phyloP scores from a whole-genome alignment of 2,329 filamentous ascomycete species.

The Aspergillus viridinutans region DNA sequence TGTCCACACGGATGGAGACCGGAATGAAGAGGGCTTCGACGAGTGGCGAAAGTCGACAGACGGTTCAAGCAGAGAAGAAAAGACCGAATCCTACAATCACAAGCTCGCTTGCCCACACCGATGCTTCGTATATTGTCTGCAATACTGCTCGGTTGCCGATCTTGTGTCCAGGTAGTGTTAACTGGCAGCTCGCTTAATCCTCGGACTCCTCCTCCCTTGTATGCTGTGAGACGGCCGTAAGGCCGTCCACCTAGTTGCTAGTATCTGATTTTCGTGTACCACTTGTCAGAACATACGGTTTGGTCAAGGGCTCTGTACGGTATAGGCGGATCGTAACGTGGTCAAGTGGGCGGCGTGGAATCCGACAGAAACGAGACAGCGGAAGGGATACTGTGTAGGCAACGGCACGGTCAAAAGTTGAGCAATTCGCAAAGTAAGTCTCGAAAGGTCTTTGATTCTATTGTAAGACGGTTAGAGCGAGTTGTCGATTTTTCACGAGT shows the following conservation, averaged over 20 bases:
- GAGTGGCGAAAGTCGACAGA: background rate
- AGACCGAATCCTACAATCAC: background rate
- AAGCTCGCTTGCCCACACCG: background rate
- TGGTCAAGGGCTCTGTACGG: background rate
- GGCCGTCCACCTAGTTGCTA: conserved; percentile 33
- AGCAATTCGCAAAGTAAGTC: background rate
- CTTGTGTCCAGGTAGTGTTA: background rate
- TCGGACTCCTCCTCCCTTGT: conserved; percentile 27
- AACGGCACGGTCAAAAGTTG: background rate
- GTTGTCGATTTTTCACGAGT: background rate
- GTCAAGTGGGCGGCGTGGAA: background rate
- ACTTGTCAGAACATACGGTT: conserved; percentile 10
- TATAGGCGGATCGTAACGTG: background rate
- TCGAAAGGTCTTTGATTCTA: background rate
- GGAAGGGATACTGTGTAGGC: background rate
- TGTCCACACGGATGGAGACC: conserved; percentile 25
- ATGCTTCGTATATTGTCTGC: background rate
- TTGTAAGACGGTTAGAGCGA: background rate
- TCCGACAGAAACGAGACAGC: background rate
- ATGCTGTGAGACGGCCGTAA: conserved; percentile 32
- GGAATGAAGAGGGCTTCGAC: background rate
- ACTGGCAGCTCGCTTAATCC: conserved; percentile 11
- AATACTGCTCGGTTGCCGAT: background rate
- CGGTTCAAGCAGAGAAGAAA: background rate
- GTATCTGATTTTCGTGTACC: conserved; percentile 9